These are phyloP conservation scores for Coemansia guatemalensis DNA, from an alignment of 192 early-diverging fungal species.

Conservation along the genomic window DNA sequence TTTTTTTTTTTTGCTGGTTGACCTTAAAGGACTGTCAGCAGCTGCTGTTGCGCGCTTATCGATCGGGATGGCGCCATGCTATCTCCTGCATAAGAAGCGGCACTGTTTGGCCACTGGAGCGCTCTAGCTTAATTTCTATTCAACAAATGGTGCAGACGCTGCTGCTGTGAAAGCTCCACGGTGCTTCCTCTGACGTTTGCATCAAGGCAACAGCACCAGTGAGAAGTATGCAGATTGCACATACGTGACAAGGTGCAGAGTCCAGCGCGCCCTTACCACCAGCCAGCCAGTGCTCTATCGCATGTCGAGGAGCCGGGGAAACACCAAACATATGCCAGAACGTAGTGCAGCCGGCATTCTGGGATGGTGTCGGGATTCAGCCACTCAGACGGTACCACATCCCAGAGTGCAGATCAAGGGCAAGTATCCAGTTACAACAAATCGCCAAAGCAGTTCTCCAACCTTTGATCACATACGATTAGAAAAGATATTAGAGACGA, in stretches of 20 bases:
- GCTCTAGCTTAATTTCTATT: constrained; percentile 82
- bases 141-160: constrained; percentile 34
- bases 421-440: too few relatives aligned
- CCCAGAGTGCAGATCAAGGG: too few relatives aligned
- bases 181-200: background rate
- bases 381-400: too few relatives aligned
- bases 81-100: constrained; percentile 57
- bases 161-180: background rate
- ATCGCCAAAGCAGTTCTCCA: too few relatives aligned
- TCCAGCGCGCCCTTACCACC: background rate
- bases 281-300: background rate
- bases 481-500: too few relatives aligned
- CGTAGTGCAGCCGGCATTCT: too few relatives aligned
- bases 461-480: background rate
- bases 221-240: constrained; percentile 67
- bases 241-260: constrained; percentile 41
- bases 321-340: too few relatives aligned
- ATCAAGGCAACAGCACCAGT: constrained; percentile 47
- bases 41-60: background rate
- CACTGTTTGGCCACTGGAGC: constrained; percentile 63
- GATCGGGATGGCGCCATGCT: background rate
- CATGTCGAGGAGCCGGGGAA: too few relatives aligned
- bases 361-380: too few relatives aligned
- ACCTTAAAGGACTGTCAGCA: background rate
- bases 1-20: too few relatives aligned